Base-by-base conservation (phyloP, 306 rosid species). In the Cucumis melo region DNA sequence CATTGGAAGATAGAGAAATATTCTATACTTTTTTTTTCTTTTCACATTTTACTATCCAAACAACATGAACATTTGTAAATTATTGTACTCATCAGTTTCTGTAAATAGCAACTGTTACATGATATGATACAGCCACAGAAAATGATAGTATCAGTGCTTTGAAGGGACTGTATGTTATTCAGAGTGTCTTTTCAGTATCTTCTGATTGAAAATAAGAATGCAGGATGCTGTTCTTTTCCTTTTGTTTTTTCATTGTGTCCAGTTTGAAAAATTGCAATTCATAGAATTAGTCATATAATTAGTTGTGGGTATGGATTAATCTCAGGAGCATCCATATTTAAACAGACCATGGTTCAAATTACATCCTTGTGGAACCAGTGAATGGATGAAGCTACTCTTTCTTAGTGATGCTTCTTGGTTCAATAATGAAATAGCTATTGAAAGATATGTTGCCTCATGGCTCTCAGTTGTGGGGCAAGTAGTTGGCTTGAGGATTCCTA, bases 331-430 rank as follows among this genome's bases (percentile, higher is more conserved):
- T 80, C 98, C 98, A 16, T 80, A 85, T 85, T 79, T 93, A 84
- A 85, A 91, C 39, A 86, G 96, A 78, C 96, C 92, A 73, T 93
- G 97, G 98, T 90, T 44, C 88, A 93, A 91, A 79, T 78, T 93
- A 77, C 98, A 93, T 86, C 94, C 98, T 53, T 91, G 98, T 74
- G 98, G 97, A 38, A 89, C 97, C 1, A 71, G 90, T 38, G 98
- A 88, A 50, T 93, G 97, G 98, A 87, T 93, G 93, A 93, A 91
- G 88, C 82, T 91, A 74, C 92, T 93, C 64, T 86, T 80, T 34
- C 57, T 46, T 41, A 54, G 79, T 54, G 87, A 83, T 48, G 39
- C 81, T 73, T 81, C 80, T 65, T 14, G 24, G 85, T 81, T 83
- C 19, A 80, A 73, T 63, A 83, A 64, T 14, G 87, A 85, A 60